These are phyloP conservation scores for Pichia terricola DNA, from an alignment of 1,139 yeast genomes.

Conservation along the genomic window DNA sequence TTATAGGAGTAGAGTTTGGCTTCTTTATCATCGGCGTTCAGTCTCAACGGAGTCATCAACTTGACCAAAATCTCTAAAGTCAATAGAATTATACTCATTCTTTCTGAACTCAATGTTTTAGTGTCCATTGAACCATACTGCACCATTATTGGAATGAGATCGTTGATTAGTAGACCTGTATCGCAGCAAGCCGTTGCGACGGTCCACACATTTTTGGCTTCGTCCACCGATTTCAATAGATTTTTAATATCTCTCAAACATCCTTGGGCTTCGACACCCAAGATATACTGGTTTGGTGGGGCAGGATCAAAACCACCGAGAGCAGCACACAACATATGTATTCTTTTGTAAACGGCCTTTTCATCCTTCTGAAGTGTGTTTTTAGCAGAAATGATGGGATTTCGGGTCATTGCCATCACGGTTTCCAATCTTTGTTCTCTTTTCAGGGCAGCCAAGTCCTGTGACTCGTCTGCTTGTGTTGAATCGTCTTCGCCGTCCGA, in stretches of 20 bases:
- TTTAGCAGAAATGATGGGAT: not conserved
- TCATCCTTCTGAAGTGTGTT: slow-evolving; percentile 15
- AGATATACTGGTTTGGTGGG: slow-evolving; percentile 46
- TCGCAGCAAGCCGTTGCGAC: slow-evolving; percentile 88
- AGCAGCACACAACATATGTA: slow-evolving; percentile 66
- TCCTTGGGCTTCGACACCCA: slow-evolving; percentile 88
- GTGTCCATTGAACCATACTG: slow-evolving; percentile 37
- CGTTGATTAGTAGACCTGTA: slow-evolving; percentile 62
- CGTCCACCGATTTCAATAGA: slow-evolving; percentile 84
- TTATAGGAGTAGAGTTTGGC: slow-evolving; percentile 39
- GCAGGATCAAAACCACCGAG: slow-evolving; percentile 69
- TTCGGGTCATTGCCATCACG: slow-evolving; percentile 9
- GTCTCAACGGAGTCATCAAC: slow-evolving; percentile 70
- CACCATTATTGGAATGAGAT: slow-evolving; percentile 63
- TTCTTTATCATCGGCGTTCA: slow-evolving; percentile 42
- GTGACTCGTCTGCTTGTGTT: slow-evolving; percentile 16
- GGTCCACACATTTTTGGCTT: slow-evolving; percentile 53
- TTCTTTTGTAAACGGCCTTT: slow-evolving; percentile 52
- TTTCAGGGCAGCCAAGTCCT: slow-evolving; percentile 5
- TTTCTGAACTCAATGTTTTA: not conserved
- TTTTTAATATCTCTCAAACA: slow-evolving; percentile 80
- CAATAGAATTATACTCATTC: slow-evolving; percentile 42
- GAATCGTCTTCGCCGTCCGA: slow-evolving; percentile 10
- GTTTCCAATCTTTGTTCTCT: slow-evolving; percentile 8
- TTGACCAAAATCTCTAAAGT: slow-evolving; percentile 74